A percentile compares a stretch with the other conserved stretches of the same genome.
These are phyloP conservation scores for Trichopus zeylanicus DNA, from an alignment of 116 monocot genomes.

Conservation along the genomic window DNA sequence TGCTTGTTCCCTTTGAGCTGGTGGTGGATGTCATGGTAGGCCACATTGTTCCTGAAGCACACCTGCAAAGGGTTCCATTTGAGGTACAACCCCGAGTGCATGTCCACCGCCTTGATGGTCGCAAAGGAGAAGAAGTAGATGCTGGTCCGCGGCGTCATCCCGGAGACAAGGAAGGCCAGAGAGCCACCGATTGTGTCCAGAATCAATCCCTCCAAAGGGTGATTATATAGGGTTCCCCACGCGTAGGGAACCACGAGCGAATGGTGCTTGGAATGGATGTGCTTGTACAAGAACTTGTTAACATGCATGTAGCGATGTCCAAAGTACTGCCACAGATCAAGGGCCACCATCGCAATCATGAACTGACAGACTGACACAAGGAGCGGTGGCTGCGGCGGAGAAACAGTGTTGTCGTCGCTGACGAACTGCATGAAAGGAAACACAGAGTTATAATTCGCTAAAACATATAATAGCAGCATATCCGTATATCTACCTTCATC, in stretches of 20 bases:
- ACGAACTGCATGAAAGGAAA: background rate
- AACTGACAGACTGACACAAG: background rate
- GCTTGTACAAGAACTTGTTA: conserved; percentile 11
- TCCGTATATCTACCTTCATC: conserved; percentile 1
- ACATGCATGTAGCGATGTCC: conserved; percentile 4
- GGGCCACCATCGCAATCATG: conserved; percentile 4
- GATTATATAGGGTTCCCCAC: background rate
- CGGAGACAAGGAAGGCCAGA: background rate
- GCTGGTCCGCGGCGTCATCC: background rate
- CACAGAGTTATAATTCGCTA: background rate
- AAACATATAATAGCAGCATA: background rate
- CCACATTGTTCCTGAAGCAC: conserved; percentile 5
- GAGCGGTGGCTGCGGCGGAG: background rate
- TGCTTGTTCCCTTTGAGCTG: conserved; percentile 2
- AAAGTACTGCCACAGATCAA: conserved; percentile 10
- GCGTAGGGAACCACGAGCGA: conserved; percentile 2
- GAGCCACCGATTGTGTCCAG: background rate
- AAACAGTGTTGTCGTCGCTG: background rate
- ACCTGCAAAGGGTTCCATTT: background rate
- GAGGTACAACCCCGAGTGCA: background rate
- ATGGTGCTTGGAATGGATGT: conserved; percentile 4
- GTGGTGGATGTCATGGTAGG: conserved; percentile 7
- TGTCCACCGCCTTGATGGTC: background rate
- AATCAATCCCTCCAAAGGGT: background rate
- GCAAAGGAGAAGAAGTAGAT: conserved; percentile 6